Percentiles rank a stretch among this genome's conserved stretches.
Evolutionary conservation across 352 stramenopile species (phyloP).

Genomic region (Pythium graminicola): DNA sequence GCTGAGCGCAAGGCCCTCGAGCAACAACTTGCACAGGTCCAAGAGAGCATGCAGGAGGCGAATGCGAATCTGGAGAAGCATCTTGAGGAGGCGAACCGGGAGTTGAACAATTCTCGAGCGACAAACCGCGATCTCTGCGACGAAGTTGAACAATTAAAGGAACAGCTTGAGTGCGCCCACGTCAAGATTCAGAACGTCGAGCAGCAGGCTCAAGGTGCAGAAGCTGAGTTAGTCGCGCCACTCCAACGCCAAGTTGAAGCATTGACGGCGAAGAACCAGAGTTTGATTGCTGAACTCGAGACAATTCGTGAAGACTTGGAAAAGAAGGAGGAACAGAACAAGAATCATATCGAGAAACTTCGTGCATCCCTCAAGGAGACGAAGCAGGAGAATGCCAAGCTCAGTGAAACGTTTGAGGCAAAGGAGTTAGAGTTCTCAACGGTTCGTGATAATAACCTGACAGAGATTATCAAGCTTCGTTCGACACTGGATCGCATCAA

Average conservation of each 20-base stretch:
- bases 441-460: constrained; percentile 26
- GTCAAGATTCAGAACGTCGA: constrained; percentile 36
- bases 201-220: constrained; percentile 33
- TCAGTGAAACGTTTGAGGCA: constrained; percentile 23
- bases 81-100: not conserved
- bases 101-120: constrained; percentile 25
- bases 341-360: constrained; percentile 34
- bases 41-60: constrained; percentile 33
- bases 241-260: constrained; percentile 46
- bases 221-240: constrained; percentile 28
- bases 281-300: constrained; percentile 45
- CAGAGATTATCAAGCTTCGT: constrained; percentile 25
- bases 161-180: constrained; percentile 37
- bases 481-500: constrained; percentile 24
- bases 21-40: constrained; percentile 31
- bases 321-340: constrained; percentile 32
- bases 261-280: constrained; percentile 58
- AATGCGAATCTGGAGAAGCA: constrained; percentile 24
- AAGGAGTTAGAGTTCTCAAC: constrained; percentile 37
- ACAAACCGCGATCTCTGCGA: constrained; percentile 35
- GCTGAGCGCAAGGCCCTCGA: constrained; percentile 28
- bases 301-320: constrained; percentile 40
- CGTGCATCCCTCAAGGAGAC: constrained; percentile 26
- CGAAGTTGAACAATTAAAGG: constrained; percentile 44
- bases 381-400: constrained; percentile 31